Base-by-base conservation (phyloP, 495 filamentous ascomycete species). In the Hypoxylon lenormandii region DNA sequence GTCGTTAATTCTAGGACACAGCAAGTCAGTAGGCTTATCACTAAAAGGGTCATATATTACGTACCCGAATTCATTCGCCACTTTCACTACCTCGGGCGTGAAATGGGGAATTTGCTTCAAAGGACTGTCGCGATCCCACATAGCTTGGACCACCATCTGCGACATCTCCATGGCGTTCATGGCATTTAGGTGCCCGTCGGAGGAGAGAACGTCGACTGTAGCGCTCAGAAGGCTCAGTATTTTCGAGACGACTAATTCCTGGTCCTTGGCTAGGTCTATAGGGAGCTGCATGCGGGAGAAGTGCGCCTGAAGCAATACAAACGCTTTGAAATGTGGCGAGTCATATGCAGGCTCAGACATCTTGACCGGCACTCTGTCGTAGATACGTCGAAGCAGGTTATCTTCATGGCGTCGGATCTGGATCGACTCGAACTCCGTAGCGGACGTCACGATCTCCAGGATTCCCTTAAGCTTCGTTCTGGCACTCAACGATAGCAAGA, bases 151-250 rank as follows among this genome's bases (percentile, higher is more conserved):
- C 57, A 94, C 91, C 95, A 99, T 99, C 78, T 99, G 95, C 19
- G 93, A 96, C 89, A 99, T 91, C 79, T 99, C 95, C 95, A 99
- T 99, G 22, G 96, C 95, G 71, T 89, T 92, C 89, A 97, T 95
- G 58, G 95, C 94, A 74, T 98, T 99, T 51, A 98, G 80, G 64
- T 98, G 94, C 48, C 94, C 96, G 58, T 98, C 94, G 5, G 94
- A 97, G 7, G 93, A 96, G 46, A 99, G 87, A 11, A 99, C 92
- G 75, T 99, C 95, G 12, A 98, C 95, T 73, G 86, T 91, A 26
- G 95, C 95, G 77, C 91, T 94, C 53, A 99, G 84, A 6, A 99
- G 83, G 73, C 92, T 92, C 47, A 98, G 81, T 8, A 97, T 85
- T 76, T 94, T 96, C 66, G 86, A 86, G 50, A 98, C 78, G 59